Evolutionary conservation across 2,329 filamentous ascomycete genomes (phyloP).

Genomic region (Aspergillus glaucus): DNA sequence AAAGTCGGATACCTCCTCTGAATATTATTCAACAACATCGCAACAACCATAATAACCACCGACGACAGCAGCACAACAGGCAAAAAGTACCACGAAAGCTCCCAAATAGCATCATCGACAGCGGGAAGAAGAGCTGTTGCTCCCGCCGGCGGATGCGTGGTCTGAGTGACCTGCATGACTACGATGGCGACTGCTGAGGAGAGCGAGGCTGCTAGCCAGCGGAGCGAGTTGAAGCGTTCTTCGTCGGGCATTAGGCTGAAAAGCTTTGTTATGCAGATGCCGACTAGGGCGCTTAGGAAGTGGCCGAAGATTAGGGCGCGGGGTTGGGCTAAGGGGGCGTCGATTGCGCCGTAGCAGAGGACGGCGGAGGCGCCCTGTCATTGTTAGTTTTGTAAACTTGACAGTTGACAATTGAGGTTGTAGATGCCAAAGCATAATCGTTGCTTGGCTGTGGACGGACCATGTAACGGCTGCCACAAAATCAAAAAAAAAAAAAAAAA

Average conservation of each 20-base stretch:
- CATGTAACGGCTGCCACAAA: too few species aligned
- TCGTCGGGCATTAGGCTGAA: constrained; percentile 27
- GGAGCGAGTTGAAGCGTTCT: constrained; percentile 22
- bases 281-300: constrained; percentile 26
- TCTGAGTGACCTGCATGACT: constrained; percentile 29
- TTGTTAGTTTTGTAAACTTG: neutral
- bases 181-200: constrained; percentile 21
- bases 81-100: constrained; percentile 27
- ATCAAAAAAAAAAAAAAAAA: too few species aligned
- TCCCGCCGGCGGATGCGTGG: constrained; percentile 29
- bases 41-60: constrained; percentile 19
- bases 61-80: constrained; percentile 27
- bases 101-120: constrained; percentile 20
- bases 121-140: constrained; percentile 28
- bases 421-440: neutral
- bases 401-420: neutral
- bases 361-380: constrained; percentile 27
- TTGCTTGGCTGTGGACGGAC: too few species aligned
- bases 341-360: constrained; percentile 26
- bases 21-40: constrained; percentile 27
- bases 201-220: constrained; percentile 28
- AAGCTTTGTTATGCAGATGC: constrained; percentile 25
- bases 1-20: constrained; percentile 26
- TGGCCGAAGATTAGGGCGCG: constrained; percentile 28
- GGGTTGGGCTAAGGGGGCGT: constrained; percentile 27